A percentile compares a stretch with the other conserved stretches of the same genome.
Conservation (phyloP, 176 grass and related monocot genomes). For the Thalia dealbata region DNA sequence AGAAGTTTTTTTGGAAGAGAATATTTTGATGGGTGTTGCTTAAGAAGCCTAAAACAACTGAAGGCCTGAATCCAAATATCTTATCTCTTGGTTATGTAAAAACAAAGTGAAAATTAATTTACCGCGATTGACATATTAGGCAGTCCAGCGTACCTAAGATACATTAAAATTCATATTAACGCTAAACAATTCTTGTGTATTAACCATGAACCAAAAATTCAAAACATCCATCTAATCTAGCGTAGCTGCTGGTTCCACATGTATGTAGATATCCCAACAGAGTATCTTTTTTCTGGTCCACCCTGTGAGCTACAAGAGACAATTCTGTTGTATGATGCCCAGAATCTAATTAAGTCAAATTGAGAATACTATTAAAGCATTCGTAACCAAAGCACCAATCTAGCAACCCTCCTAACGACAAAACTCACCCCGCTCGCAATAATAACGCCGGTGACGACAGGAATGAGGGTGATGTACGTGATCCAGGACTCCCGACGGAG, state of each 20-base stretch:
- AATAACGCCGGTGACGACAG: conserved; percentile 81
- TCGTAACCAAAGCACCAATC: not conserved
- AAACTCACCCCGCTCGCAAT: conserved; percentile 59
- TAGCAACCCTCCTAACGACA: not conserved
- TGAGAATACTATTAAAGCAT: too few species aligned
- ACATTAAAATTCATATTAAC: too few species aligned
- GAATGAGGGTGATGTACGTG: conserved; percentile 62
- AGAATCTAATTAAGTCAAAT: too few species aligned
- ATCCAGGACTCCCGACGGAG: conserved; percentile 30
- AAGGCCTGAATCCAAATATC: not conserved
- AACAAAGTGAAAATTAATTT: not conserved
- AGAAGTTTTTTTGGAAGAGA: not conserved
- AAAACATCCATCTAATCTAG: too few species aligned
- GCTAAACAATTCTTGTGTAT: too few species aligned
- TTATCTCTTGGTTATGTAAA: not conserved
- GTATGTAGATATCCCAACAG: too few species aligned
- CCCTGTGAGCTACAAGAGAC: too few species aligned
- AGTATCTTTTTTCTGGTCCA: too few species aligned
- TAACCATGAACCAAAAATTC: too few species aligned
- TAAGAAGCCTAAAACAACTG: not conserved
- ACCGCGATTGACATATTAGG: not conserved
- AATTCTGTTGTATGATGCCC: too few species aligned
- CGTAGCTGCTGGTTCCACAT: too few species aligned
- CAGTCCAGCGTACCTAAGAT: not conserved
- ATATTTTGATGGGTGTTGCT: not conserved